Base-by-base conservation (phyloP, 2,329 filamentous ascomycete genomes). In the Clonostachys rosea region DNA sequence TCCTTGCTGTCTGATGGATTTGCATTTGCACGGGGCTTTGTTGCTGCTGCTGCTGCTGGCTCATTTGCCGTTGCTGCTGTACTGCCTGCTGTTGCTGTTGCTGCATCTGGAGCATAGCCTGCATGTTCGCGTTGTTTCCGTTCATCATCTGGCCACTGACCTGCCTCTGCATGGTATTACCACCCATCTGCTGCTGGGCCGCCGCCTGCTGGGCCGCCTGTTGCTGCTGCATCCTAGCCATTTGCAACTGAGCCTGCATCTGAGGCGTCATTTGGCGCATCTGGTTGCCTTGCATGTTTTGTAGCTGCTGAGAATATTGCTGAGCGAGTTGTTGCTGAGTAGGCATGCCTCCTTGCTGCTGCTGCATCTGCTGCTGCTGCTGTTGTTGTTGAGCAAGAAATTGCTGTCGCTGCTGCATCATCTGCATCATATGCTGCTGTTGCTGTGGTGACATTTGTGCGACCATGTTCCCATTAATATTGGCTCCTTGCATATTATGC, bases 251-350 rank as follows among this genome's bases (percentile, higher is more conserved):
- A 9, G 62, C 61, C 41, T 64, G 55, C 59, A 66, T 61, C 46
- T 62, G 59, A 12, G 58, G 62, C 8, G 63, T 56, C 54, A 67
- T 62, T 43, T 68, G 63, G 2, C 58, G 54, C 50, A 59, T 57
- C 42, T 68, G 60, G 41, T 48, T 61, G n/a, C 54, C 56, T 43
- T 69, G 68, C 62, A 74, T 65, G 35, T 66, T 66, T 50, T 64
- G 69, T 36, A 75, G 58, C 49, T 69, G 63, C 46, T 73, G 69
- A 5, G 66, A 62, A 53, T 74, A 73, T 45, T 72, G 69, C 37
- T 71, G 67, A 3, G 67, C 65, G 42, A 70, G 60, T 34, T 70
- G 68, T 47, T 71, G 68, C 13, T 71, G 68, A 17, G 61, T 68
- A 60, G 67, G 59, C 64, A 70, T 72, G 55, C 64, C 68, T 52